Percentiles rank a stretch among this genome's conserved stretches.
These are phyloP conservation scores for Kwoniella bestiolae DNA, from an alignment of 768 basidiomycete genomes.

Conservation along the genomic window DNA sequence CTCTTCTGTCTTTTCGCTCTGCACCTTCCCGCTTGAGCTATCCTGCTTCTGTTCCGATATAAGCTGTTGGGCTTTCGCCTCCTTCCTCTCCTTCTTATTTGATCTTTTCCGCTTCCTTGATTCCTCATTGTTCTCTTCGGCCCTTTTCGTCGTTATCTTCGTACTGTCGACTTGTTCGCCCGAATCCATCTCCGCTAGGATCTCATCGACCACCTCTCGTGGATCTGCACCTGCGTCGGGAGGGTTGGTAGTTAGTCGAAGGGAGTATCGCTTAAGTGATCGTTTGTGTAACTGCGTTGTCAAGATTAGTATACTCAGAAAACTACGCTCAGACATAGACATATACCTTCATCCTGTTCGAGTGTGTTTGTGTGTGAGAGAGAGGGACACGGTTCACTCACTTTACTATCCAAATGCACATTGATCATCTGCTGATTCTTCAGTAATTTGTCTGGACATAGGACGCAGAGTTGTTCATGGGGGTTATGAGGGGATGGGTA, in stretches of 20 bases:
- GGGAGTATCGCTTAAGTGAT: constrained; percentile 31
- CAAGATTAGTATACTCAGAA: too few species aligned
- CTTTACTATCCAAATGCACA: constrained; percentile 35
- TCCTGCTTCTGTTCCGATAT: too few species aligned
- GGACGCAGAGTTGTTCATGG: constrained; percentile 31
- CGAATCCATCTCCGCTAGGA: constrained; percentile 21
- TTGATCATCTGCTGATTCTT: constrained; percentile 37
- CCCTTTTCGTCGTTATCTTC: neutral
- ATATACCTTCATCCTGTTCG: too few species aligned
- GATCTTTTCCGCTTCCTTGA: neutral
- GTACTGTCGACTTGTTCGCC: neutral
- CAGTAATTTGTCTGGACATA: constrained; percentile 44
- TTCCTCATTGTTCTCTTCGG: neutral
- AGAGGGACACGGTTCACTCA: too few species aligned
- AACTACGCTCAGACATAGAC: too few species aligned
- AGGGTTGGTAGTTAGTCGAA: constrained; percentile 13
- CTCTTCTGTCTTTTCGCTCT: neutral
- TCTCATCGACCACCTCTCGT: constrained; percentile 29
- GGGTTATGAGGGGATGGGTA: constrained; percentile 18
- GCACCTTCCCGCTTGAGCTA: neutral
- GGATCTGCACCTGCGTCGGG: constrained; percentile 18
- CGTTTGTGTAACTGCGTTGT: constrained; percentile 41
- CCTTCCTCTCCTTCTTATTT: constrained; percentile 23
- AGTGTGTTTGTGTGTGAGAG: too few species aligned
- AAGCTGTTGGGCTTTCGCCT: constrained; percentile 3